These are phyloP conservation scores for Xerocomellus chrysenteron DNA, from an alignment of 768 basidiomycete species.

Conservation along the genomic window DNA sequence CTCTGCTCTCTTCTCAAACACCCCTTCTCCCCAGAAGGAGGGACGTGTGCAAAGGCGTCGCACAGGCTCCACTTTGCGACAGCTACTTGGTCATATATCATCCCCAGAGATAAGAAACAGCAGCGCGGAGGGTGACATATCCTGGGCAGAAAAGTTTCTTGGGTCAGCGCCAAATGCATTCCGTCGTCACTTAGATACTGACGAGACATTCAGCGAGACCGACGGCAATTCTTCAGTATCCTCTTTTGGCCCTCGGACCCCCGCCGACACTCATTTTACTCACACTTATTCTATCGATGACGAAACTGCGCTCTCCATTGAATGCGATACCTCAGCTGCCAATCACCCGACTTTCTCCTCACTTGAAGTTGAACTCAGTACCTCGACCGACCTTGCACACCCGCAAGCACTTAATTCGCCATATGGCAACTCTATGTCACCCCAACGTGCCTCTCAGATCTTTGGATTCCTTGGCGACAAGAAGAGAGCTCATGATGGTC, in stretches of 20 bases:
- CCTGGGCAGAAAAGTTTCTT: constrained; percentile 78
- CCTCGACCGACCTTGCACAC: constrained; percentile 40
- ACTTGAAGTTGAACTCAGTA: constrained; percentile 72
- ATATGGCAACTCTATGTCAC: constrained; percentile 47
- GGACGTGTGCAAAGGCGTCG: constrained; percentile 56
- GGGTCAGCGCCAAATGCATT: constrained; percentile 42
- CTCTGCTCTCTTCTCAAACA: constrained; percentile 63
- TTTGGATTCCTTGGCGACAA: constrained; percentile 67
- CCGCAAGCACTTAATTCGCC: constrained; percentile 24
- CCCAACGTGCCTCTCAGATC: constrained; percentile 71
- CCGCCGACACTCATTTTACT: constrained; percentile 40
- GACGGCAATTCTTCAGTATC: constrained; percentile 42
- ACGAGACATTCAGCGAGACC: constrained; percentile 40
- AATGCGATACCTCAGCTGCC: constrained; percentile 43
- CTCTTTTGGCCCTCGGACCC: constrained; percentile 55
- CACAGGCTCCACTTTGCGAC: constrained; percentile 71
- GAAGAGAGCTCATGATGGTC: constrained; percentile 38
- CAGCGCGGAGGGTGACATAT: constrained; percentile 71
- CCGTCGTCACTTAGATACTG: constrained; percentile 2
- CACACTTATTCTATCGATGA: constrained; percentile 38
- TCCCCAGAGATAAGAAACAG: constrained; percentile 30
- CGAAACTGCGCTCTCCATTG: constrained; percentile 43
- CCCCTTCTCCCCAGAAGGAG: constrained; percentile 34
- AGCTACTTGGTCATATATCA: constrained; percentile 60
- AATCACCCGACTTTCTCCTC: constrained; percentile 56